Evolutionary conservation across 2,329 filamentous ascomycete genomes (phyloP), one percentile per base, ranked within the genome.

Genomic region (Pyrenophora tritici-repentis): DNA sequence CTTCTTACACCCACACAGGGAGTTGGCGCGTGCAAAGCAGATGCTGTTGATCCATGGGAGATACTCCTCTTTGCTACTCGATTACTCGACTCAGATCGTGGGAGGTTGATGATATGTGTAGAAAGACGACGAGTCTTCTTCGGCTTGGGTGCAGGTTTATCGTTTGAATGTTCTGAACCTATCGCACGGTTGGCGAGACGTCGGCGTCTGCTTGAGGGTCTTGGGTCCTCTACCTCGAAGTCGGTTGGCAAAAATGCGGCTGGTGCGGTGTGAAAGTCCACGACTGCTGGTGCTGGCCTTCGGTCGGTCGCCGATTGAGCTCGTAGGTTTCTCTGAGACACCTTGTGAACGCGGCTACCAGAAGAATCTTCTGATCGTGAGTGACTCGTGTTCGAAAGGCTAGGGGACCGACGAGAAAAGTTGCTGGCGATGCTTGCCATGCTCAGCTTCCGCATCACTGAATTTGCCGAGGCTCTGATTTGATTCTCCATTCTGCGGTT

Each of bases 361-460:
- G 65, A 65, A 0, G 68, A 73, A 32, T 73, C 72, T 32, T 74
- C 71, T 20, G 67, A 72, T 4, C 67, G 66, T 10, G 65, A 61
- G 54, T 73, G 69, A 50, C 70, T 73, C 41, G 75, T 63, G 51
- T 74, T 78, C 1, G 74, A 78, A 59, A 78, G 76, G 58, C 86
- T 89, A 33, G 79, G 80, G 1, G 89, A 88, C 50, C 88, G 84
- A 61, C 87, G 89, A 32, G 84, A 83, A 67, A 95, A 92, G 40
- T 88, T 88, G 59, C 83, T 87, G 12, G 89, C 83, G 58, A 94
- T 88, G 70, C 87, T 91, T 41, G 88, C 87, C 65, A 90, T 87
- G 73, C 90, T 96, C 56, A 97, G 81, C 70, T 92, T 95, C 44
- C 91, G 84, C 77, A 96, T 96, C 67, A 96, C 84, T 1, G 89